Conservation (phyloP, 129 eudicot species). For the Gnaphalium uliginosum region DNA sequence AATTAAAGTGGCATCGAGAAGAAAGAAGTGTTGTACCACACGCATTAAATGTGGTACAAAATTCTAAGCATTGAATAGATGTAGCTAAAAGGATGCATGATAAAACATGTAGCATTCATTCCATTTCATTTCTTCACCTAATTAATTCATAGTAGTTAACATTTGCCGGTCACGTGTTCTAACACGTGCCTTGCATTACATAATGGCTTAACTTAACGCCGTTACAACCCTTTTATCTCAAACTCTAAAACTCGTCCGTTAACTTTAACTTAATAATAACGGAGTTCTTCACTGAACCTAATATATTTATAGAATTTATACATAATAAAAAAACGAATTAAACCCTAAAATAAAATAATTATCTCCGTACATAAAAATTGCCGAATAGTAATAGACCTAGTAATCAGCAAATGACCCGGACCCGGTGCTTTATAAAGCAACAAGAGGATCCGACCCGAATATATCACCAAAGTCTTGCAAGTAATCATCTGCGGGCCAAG, state of each 20-base stretch:
- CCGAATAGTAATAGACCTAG: conserved; percentile 11
- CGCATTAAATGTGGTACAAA: conserved; percentile 33
- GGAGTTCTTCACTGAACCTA: conserved; percentile 23
- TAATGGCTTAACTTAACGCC: conserved; percentile 19
- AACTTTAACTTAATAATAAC: conserved; percentile 34
- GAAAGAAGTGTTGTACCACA: conserved; percentile 11
- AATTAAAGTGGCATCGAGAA: background rate
- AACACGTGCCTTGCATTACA: conserved; percentile 39
- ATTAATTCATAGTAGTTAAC: conserved; percentile 38
- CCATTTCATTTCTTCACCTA: conserved; percentile 63
- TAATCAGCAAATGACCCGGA: conserved; percentile 22
- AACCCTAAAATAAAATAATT: conserved; percentile 2
- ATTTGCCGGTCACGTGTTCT: conserved; percentile 35
- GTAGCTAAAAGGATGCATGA: conserved; percentile 43
- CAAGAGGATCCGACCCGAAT: conserved; percentile 89
- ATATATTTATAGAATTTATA: conserved; percentile 25
- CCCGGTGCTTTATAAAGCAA: conserved; percentile 33
- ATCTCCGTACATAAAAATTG: conserved; percentile 42
- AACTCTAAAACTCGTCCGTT: conserved; percentile 34
- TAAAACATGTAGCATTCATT: conserved; percentile 51
- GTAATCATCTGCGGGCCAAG: conserved; percentile 53
- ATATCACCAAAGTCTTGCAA: conserved; percentile 73
- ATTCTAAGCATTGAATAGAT: conserved; percentile 32
- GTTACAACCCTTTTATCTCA: conserved; percentile 20
- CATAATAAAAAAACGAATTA: conserved; percentile 18